Conservation (phyloP, 352 stramenopile genomes). For the Halophytophthora polymorphica region DNA sequence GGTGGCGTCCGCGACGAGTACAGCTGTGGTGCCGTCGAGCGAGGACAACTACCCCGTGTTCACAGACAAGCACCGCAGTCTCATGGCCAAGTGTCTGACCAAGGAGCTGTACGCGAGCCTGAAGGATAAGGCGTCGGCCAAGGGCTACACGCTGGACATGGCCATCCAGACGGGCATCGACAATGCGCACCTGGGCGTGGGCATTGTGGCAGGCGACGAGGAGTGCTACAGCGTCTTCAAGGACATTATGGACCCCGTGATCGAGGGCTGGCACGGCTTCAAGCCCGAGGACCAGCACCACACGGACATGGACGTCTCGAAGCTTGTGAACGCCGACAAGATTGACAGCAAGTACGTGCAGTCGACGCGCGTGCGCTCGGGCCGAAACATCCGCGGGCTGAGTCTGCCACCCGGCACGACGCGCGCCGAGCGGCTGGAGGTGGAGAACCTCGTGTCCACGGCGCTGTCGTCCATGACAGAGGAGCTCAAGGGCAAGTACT, state of each 20-base stretch:
- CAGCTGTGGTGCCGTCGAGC: conserved; percentile 51
- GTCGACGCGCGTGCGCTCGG: conserved; percentile 90
- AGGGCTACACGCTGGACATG: conserved; percentile 83
- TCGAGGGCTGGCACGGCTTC: conserved; percentile 86
- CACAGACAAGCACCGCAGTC: conserved; percentile 75
- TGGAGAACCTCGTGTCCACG: conserved; percentile 84
- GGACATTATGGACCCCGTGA: conserved; percentile 80
- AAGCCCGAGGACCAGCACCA: conserved; percentile 77
- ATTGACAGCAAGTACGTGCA: conserved; percentile 85
- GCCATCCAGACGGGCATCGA: conserved; percentile 86
- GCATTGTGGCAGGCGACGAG: conserved; percentile 83
- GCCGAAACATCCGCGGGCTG: conserved; percentile 88
- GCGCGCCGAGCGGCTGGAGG: conserved; percentile 70
- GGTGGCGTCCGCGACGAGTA: conserved; percentile 39
- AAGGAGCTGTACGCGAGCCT: conserved; percentile 80
- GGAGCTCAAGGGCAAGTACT: conserved; percentile 87
- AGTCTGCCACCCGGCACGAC: conserved; percentile 86
- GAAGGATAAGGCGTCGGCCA: conserved; percentile 64
- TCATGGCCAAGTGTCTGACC: conserved; percentile 86
- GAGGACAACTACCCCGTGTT: conserved; percentile 80
- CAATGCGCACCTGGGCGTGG: conserved; percentile 76
- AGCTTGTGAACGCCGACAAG: conserved; percentile 66
- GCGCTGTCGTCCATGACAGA: conserved; percentile 66
- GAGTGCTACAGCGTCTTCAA: conserved; percentile 83
- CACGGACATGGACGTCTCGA: conserved; percentile 79